Percentiles rank a stretch among this genome's conserved stretches.
These are phyloP conservation scores for Batrachochytrium dendrobatidis DNA, from an alignment of 371 early-diverging fungal species.

Conservation along the genomic window DNA sequence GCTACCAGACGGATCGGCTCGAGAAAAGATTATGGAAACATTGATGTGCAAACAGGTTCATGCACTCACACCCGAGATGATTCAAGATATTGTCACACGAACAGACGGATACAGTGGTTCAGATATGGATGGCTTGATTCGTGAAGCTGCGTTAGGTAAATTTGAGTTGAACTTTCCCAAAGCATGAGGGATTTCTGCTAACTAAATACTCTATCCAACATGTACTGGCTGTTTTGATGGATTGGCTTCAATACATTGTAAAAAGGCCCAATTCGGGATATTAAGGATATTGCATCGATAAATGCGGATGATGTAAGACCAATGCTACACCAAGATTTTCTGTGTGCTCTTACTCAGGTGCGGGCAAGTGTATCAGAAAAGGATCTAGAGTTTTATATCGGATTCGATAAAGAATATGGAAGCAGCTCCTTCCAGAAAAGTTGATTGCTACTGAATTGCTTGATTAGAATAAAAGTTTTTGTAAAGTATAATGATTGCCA, in stretches of 20 bases:
- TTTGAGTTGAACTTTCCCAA: neutral
- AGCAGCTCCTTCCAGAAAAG: no score
- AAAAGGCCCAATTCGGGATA: constrained; percentile 60
- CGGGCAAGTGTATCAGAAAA: constrained; percentile 74
- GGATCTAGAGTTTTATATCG: constrained; percentile 69
- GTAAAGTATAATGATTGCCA: no score
- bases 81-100: constrained; percentile 45
- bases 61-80: constrained; percentile 50
- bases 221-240: no score
- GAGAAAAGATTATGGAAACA: constrained; percentile 57
- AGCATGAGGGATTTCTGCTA: neutral
- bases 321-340: constrained; percentile 64
- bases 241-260: constrained; percentile 13
- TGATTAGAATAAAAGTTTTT: no score
- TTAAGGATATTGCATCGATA: constrained; percentile 43
- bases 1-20: constrained; percentile 68
- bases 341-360: constrained; percentile 70
- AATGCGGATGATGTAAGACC: constrained; percentile 61
- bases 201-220: neutral
- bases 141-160: constrained; percentile 61
- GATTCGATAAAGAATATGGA: constrained; percentile 47
- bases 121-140: constrained; percentile 86
- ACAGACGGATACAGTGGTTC: constrained; percentile 81
- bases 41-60: constrained; percentile 53
- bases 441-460: no score